phyloP scores from a whole-genome alignment of 2,329 filamentous ascomycete species.

The Septoria linicola region DNA sequence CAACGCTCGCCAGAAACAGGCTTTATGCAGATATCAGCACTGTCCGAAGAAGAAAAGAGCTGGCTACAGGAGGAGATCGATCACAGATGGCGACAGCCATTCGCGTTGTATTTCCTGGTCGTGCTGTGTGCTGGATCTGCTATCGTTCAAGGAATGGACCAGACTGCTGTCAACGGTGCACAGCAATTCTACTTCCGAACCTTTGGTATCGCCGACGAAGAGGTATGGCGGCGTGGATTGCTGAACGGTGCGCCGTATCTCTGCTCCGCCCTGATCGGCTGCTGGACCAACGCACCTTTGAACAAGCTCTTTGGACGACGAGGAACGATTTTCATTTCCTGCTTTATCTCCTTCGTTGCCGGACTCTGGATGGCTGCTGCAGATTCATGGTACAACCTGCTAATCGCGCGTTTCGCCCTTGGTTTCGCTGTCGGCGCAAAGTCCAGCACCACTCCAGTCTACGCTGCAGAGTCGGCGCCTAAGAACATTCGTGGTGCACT shows the following conservation, averaged over 20 bases:
- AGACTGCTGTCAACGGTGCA: constrained; percentile 50
- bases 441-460: constrained; percentile 45
- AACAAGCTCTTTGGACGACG: constrained; percentile 69
- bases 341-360: constrained; percentile 63
- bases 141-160: constrained; percentile 55
- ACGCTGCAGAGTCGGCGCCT: constrained; percentile 42
- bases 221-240: constrained; percentile 50
- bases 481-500: constrained; percentile 44
- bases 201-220: constrained; percentile 28
- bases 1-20: constrained; percentile 27
- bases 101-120: constrained; percentile 59
- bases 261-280: constrained; percentile 66
- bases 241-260: constrained; percentile 63
- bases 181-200: constrained; percentile 32
- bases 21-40: constrained; percentile 38
- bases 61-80: constrained; percentile 61
- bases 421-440: constrained; percentile 53
- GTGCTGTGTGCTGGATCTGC: constrained; percentile 55
- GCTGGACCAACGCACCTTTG: constrained; percentile 71
- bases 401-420: constrained; percentile 67
- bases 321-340: constrained; percentile 74
- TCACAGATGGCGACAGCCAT: constrained; percentile 70
- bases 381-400: constrained; percentile 69
- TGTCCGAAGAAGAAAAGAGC: constrained; percentile 59
- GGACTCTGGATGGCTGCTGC: constrained; percentile 65